phyloP scores from a whole-genome alignment of 805 yeast genomes.

The Candida arabinofermentans region DNA sequence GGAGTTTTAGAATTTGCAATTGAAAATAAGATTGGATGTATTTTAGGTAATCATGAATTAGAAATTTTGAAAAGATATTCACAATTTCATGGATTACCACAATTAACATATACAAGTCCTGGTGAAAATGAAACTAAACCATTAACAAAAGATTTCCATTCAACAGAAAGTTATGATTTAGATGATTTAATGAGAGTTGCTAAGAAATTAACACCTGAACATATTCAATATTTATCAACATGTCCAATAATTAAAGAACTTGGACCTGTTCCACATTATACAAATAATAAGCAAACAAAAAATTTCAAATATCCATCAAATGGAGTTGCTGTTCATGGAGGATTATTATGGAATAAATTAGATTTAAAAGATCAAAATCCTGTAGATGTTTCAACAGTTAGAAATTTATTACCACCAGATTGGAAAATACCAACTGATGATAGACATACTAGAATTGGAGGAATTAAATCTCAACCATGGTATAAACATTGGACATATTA shows the following conservation, averaged over 20 bases:
- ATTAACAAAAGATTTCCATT: conserved; percentile 6
- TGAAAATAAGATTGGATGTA: conserved; percentile 58
- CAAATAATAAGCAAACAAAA: conserved; percentile 23
- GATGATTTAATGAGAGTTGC: conserved; percentile 45
- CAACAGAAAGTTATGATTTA: conserved; percentile 27
- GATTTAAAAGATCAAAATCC: conserved; percentile 55
- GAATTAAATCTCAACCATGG: conserved; percentile 31
- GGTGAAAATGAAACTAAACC: conserved; percentile 14
- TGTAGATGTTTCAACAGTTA: conserved; percentile 60
- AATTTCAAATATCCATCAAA: conserved; percentile 23
- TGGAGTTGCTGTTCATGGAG: conserved; percentile 78
- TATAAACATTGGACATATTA: conserved; percentile 28
- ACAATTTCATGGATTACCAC: conserved; percentile 46
- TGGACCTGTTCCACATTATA: conserved; percentile 53
- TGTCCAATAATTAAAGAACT: conserved; percentile 63
- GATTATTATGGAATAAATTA: conserved; percentile 62
- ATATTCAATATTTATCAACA: conserved; percentile 52
- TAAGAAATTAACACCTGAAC: conserved; percentile 52
- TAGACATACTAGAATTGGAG: conserved; percentile 26
- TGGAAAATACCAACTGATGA: conserved; percentile 54
- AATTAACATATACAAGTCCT: conserved; percentile 12
- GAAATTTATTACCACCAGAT: conserved; percentile 62
- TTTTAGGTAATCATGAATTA: conserved; percentile 88
- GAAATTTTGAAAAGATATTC: conserved; percentile 64
- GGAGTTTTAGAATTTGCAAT: conserved; percentile 65